Conservation (phyloP, 129 eudicot species). For the Pulicaria dysenterica region DNA sequence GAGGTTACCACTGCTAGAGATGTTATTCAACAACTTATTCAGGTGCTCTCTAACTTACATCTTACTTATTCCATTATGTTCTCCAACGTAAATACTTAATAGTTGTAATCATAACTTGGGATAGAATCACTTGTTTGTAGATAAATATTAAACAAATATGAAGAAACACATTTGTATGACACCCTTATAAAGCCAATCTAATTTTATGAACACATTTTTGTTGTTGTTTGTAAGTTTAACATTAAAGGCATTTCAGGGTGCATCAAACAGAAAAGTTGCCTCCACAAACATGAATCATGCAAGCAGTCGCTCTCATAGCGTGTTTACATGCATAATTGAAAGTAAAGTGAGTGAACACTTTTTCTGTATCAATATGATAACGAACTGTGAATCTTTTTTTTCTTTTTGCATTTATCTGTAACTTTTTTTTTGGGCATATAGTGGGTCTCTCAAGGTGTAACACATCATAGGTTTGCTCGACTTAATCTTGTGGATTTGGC, state of each 20-base stretch:
- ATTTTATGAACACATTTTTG: no score
- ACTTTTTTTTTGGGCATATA: constrained; percentile 33
- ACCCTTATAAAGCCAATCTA: neutral
- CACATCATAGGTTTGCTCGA: constrained; percentile 95
- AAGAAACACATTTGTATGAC: constrained; percentile 5
- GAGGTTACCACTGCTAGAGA: constrained; percentile 96
- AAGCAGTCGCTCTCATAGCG: constrained; percentile 99
- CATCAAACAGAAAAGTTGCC: constrained; percentile 96
- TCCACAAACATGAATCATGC: constrained; percentile 99
- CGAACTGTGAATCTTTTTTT: constrained; percentile 3
- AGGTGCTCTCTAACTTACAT: constrained; percentile 45
- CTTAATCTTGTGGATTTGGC: constrained; percentile 98
- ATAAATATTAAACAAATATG: neutral
- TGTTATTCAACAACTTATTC: constrained; percentile 92
- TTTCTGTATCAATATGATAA: neutral
- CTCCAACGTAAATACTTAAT: neutral
- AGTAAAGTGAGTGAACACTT: constrained; percentile 65
- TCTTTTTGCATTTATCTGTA: neutral
- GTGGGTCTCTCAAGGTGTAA: constrained; percentile 98
- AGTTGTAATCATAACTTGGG: constrained; percentile 12
- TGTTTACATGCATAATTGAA: constrained; percentile 89
- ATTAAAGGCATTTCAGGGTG: constrained; percentile 57
- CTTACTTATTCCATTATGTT: constrained; percentile 5
- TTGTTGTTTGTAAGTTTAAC: neutral
- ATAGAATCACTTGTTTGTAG: constrained; percentile 11